A percentile compares a stretch with the other conserved stretches of the same genome.
Evolutionary conservation across 345 rosid species (phyloP).

Genomic region (Turnera subulata): DNA sequence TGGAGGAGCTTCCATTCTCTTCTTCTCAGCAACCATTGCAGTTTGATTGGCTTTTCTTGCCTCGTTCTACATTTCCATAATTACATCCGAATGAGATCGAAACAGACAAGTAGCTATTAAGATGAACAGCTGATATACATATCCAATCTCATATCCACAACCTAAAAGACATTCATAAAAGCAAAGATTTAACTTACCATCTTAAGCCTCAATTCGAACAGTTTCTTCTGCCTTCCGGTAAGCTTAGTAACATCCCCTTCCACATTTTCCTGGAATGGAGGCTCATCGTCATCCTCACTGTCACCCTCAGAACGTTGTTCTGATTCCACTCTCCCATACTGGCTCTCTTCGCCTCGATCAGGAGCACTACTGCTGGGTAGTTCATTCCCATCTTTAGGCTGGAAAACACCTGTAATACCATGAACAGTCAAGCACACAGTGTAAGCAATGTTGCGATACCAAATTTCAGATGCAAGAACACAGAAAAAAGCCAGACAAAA

Average conservation of each 20-base stretch:
- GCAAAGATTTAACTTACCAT: slow-evolving; percentile 44
- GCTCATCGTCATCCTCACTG: slow-evolving; percentile 25
- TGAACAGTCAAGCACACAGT: no score
- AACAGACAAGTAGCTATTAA: not conserved
- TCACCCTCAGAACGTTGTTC: slow-evolving; percentile 43
- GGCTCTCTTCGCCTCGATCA: slow-evolving; percentile 29
- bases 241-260: slow-evolving; percentile 60
- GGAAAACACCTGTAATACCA: not conserved
- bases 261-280: slow-evolving; percentile 37
- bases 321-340: slow-evolving; percentile 27
- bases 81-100: not conserved
- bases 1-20: slow-evolving; percentile 77
- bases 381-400: slow-evolving; percentile 22
- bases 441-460: no score
- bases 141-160: not conserved
- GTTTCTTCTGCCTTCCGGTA: slow-evolving; percentile 75
- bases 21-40: slow-evolving; percentile 85
- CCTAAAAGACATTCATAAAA: not conserved
- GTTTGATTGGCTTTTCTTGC: slow-evolving; percentile 90
- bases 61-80: slow-evolving; percentile 42
- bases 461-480: not conserved
- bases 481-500: no score
- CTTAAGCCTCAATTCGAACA: slow-evolving; percentile 78
- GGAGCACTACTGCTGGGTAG: slow-evolving; percentile 18
- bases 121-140: slow-evolving; percentile 10